Evolutionary conservation across 805 yeast genomes (phyloP), one percentile per base, ranked within the genome.

Genomic region (Candida golubevii): DNA sequence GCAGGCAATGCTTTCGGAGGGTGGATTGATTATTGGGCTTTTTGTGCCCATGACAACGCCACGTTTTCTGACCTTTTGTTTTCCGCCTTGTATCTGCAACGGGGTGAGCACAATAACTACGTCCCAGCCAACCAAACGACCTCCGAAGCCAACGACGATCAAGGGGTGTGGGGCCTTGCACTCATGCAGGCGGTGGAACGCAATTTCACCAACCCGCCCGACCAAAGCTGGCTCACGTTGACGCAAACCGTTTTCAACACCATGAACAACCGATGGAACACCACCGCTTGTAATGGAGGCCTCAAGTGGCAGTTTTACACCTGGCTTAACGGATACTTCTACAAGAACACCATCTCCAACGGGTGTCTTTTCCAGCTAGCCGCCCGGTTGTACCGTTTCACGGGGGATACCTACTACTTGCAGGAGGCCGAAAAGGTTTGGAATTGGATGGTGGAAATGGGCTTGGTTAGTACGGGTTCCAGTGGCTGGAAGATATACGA

Each of bases 1-100:
- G 77, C 77, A 15, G 77, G 78, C 18, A 75, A 71, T 54, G 75
- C 73, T 6, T 74, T 74, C 63, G 78, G 78, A n/a, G 74, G 75
- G 1, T 55, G 74, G 53, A 51, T 74, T 11, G 69, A 69, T 47
- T 71, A 69, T 55, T 65, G 58, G 48, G 58, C 64, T 6, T 63
- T 60, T 45, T 74, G 78, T 55, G 67, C 63, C 12, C 46, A 55
- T n/a, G 54, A 56, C 31, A 71, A 73, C 48, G 50, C 44, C 6
- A 64, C 66, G 2, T 63, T 69, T 47, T 42, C 62, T 43, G 23
- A 40, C 1, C 41, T 55, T 36, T 57, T 74, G 27, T 59, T 49
- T 27, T 64, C 66, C 28, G 78, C 67, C 10, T 69, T 74, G 70
- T 64, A 55, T 49, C 61, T 63, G 40, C 78, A 73, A 48, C 66